Evolutionary conservation across 345 rosid genomes (phyloP).

Genomic region (Populus euphratica): DNA sequence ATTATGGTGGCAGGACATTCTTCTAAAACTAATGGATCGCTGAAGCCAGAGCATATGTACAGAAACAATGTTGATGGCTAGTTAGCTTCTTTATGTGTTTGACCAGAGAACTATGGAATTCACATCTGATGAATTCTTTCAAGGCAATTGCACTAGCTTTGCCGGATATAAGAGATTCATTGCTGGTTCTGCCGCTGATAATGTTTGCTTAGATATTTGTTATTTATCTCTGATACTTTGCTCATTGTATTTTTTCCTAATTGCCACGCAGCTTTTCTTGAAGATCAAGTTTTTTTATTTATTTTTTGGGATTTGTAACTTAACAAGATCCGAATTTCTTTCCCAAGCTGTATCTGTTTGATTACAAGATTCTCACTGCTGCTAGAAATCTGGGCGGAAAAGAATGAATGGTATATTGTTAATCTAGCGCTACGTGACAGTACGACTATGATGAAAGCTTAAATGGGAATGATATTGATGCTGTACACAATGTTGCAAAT

Average conservation of each 20-base stretch:
- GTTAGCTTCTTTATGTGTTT: background rate
- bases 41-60: background rate
- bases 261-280: background rate
- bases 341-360: background rate
- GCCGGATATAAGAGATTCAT: background rate
- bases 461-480: background rate
- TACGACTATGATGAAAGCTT: background rate
- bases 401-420: background rate
- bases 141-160: background rate
- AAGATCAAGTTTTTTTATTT: background rate
- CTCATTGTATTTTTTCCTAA: background rate
- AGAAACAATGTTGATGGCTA: background rate
- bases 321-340: background rate
- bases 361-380: background rate
- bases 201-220: background rate
- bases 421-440: background rate
- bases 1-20: conserved; percentile 25
- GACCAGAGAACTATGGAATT: background rate
- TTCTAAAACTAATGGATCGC: conserved; percentile 24
- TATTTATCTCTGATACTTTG: background rate
- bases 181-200: background rate
- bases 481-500: background rate
- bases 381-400: no score
- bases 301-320: no score
- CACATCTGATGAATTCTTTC: background rate